A percentile compares a stretch with the other conserved stretches of the same genome.
phyloP scores from a whole-genome alignment of 2,329 filamentous ascomycete species.

The Colletotrichum chrysophilum region DNA sequence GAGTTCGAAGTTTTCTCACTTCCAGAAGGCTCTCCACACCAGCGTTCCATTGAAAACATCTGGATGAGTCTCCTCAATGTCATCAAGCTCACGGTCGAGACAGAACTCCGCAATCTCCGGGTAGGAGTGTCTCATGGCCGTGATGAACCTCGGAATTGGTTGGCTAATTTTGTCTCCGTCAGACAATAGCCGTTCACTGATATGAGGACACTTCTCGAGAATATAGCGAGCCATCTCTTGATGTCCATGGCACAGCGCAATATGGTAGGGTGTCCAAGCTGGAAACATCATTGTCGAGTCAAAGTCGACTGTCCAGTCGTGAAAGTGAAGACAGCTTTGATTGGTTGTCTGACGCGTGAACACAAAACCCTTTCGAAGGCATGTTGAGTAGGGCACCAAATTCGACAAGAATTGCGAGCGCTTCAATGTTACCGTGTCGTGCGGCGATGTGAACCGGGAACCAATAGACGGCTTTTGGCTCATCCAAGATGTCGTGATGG shows the following conservation, averaged over 20 bases:
- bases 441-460: not conserved
- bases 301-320: not conserved
- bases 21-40: not conserved
- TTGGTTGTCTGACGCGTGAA: not conserved
- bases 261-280: not conserved
- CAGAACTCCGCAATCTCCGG: not conserved
- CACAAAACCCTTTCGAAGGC: not conserved
- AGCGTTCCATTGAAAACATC: not conserved
- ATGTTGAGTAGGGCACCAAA: not conserved
- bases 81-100: not conserved
- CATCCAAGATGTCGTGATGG: not conserved
- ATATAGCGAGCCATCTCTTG: not conserved
- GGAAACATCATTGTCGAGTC: not conserved
- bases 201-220: not conserved
- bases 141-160: not conserved
- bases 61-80: not conserved
- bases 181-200: not conserved
- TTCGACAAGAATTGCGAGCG: not conserved
- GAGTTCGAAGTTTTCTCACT: not conserved
- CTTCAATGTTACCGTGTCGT: not conserved
- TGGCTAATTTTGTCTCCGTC: accelerated
- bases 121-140: not conserved
- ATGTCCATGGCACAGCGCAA: not conserved
- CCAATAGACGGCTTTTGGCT: not conserved
- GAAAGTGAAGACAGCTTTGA: not conserved